A percentile compares a stretch with the other conserved stretches of the same genome.
Evolutionary conservation across 225 moss, liverwort and hornwort species (phyloP).

Genomic region (Marchantia polymorpha): DNA sequence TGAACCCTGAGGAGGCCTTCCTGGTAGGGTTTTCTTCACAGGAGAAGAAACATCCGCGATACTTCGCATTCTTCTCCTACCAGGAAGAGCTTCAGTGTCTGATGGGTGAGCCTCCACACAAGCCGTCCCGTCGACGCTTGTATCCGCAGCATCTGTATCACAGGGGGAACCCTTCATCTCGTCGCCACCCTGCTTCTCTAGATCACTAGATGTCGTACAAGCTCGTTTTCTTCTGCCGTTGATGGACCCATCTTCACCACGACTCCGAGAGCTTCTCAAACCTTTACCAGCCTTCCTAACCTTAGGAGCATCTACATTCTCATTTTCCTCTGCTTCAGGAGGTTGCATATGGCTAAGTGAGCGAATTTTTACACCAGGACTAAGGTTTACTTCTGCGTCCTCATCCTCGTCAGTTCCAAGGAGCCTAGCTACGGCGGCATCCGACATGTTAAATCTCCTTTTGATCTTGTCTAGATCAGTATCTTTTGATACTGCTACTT

Average conservation of each 20-base stretch:
- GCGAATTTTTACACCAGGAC: slow-evolving; percentile 33
- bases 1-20: slow-evolving; percentile 26
- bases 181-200: slow-evolving; percentile 11
- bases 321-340: slow-evolving; percentile 30
- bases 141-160: slow-evolving; percentile 27
- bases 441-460: slow-evolving; percentile 40
- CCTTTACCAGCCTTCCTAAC: slow-evolving; percentile 38
- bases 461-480: slow-evolving; percentile 34
- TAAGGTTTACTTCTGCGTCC: slow-evolving; percentile 22
- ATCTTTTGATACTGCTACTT: slow-evolving; percentile 10
- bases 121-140: slow-evolving; percentile 13
- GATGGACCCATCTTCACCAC: slow-evolving; percentile 32
- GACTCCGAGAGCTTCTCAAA: slow-evolving; percentile 41
- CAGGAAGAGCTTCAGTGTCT: slow-evolving; percentile 34
- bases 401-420: slow-evolving; percentile 41
- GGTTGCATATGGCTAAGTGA: slow-evolving; percentile 42
- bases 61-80: slow-evolving; percentile 45
- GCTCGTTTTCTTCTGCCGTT: slow-evolving; percentile 24
- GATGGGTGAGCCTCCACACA: slow-evolving; percentile 35
- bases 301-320: slow-evolving; percentile 12
- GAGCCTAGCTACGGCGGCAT: slow-evolving; percentile 34
- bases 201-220: slow-evolving; percentile 18
- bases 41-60: slow-evolving; percentile 47
- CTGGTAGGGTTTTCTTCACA: slow-evolving; percentile 10
- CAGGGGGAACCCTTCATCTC: slow-evolving; percentile 18